Evolutionary conservation across 768 basidiomycete genomes (phyloP).

Genomic region (Termitomyces sp.): DNA sequence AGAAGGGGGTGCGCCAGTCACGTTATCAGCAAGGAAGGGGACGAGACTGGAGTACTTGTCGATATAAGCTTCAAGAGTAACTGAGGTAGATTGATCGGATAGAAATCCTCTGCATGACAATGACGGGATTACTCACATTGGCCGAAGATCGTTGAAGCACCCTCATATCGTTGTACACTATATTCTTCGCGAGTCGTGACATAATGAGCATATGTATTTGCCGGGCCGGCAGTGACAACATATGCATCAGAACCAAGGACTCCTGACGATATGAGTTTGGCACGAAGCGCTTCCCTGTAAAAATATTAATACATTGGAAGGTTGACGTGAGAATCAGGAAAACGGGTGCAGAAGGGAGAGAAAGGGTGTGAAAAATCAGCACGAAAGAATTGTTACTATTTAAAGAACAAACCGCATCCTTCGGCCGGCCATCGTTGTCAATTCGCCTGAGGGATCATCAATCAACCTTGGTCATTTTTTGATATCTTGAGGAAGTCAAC

Average conservation of each 20-base stretch:
- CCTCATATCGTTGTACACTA: slow-evolving; percentile 71
- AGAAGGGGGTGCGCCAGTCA: slow-evolving; percentile 44
- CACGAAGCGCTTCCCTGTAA: slow-evolving; percentile 59
- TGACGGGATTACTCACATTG: slow-evolving; percentile 40
- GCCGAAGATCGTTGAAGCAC: slow-evolving; percentile 75
- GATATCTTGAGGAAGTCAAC: background rate
- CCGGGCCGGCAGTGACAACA: slow-evolving; percentile 77
- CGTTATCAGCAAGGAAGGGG: slow-evolving; percentile 49
- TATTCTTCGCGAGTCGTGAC: slow-evolving; percentile 72
- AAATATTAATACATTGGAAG: background rate
- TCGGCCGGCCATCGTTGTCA: slow-evolving; percentile 80
- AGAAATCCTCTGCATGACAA: background rate
- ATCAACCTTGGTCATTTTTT: background rate
- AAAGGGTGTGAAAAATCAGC: slow-evolving; percentile 11
- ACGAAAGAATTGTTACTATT: slow-evolving; percentile 6
- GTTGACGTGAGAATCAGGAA: slow-evolving; percentile 1
- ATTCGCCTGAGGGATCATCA: slow-evolving; percentile 39
- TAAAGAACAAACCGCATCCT: slow-evolving; percentile 50
- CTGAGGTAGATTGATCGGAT: slow-evolving; percentile 25
- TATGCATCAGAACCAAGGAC: slow-evolving; percentile 64
- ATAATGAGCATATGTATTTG: slow-evolving; percentile 76
- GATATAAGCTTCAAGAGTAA: slow-evolving; percentile 76
- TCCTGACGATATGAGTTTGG: slow-evolving; percentile 54
- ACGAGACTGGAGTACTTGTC: slow-evolving; percentile 68
- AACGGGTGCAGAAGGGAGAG: background rate